These are phyloP conservation scores for Russula sp. DNA, from an alignment of 768 basidiomycete species.

Conservation along the genomic window DNA sequence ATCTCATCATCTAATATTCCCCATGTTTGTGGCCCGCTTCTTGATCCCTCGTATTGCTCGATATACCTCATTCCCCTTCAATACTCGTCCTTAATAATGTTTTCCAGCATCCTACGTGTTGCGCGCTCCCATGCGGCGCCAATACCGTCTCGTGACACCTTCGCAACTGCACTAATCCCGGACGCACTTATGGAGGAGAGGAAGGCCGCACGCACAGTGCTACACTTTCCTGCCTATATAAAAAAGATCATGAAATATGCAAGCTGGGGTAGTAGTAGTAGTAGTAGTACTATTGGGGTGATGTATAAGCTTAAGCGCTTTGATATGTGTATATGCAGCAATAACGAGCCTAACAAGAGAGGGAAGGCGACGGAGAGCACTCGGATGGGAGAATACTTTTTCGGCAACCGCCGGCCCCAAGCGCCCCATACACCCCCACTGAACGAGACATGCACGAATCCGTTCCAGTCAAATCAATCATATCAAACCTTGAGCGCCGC, in stretches of 20 bases:
- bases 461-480: neutral
- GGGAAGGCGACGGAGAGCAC: neutral
- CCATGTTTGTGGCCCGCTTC: neutral
- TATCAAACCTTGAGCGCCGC: constrained; percentile 3
- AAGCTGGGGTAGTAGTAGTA: constrained; percentile 5
- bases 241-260: constrained; percentile 4
- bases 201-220: neutral
- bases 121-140: neutral
- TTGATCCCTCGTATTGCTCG: constrained; percentile 12
- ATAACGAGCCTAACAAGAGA: neutral
- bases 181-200: neutral
- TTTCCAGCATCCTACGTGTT: neutral
- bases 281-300: constrained; percentile 3
- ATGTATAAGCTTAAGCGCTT: constrained; percentile 12
- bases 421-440: no score
- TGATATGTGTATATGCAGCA: constrained; percentile 13
- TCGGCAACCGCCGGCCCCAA: neutral
- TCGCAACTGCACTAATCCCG: constrained; percentile 1
- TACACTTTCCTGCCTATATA: neutral
- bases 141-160: constrained; percentile 17
- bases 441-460: no score
- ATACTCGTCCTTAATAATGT: constrained; percentile 11
- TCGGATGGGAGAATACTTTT: no score
- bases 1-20: constrained; percentile 1
- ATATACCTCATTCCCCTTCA: constrained; percentile 18